A percentile compares a stretch with the other conserved stretches of the same genome.
Evolutionary conservation across 352 stramenopile genomes (phyloP).

Genomic region (Globisporangium lucens): DNA sequence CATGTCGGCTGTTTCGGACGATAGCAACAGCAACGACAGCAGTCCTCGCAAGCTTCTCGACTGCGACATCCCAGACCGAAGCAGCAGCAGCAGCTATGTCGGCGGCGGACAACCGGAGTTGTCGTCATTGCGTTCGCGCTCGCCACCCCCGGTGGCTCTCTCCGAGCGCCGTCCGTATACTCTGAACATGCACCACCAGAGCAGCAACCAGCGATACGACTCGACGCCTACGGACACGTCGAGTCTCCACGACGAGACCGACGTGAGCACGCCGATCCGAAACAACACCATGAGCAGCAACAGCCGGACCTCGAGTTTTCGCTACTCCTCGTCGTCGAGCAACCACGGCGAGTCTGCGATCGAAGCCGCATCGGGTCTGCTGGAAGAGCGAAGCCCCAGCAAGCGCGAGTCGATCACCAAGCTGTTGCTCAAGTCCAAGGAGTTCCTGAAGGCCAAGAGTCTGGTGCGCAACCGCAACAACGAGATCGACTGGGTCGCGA

Average conservation of each 20-base stretch:
- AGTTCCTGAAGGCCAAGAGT: constrained; percentile 53
- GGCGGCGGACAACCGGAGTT: not conserved
- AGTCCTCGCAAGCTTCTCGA: constrained; percentile 3
- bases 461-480: constrained; percentile 71
- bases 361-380: constrained; percentile 12
- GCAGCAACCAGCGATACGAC: not conserved
- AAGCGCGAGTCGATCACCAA: constrained; percentile 47
- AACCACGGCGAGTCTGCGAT: constrained; percentile 17
- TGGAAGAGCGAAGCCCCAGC: constrained; percentile 22
- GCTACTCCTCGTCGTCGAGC: not conserved
- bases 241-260: not conserved
- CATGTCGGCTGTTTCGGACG: not conserved
- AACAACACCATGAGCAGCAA: not conserved
- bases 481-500: constrained; percentile 77
- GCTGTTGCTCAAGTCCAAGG: constrained; percentile 63
- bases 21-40: not conserved
- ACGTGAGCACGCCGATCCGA: not conserved
- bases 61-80: not conserved
- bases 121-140: not conserved
- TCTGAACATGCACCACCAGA: not conserved
- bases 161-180: not conserved
- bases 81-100: not conserved
- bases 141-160: not conserved
- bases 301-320: not conserved
- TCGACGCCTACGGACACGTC: not conserved